Conservation (phyloP, 2,329 filamentous ascomycete genomes). For the Hortaea werneckii region DNA sequence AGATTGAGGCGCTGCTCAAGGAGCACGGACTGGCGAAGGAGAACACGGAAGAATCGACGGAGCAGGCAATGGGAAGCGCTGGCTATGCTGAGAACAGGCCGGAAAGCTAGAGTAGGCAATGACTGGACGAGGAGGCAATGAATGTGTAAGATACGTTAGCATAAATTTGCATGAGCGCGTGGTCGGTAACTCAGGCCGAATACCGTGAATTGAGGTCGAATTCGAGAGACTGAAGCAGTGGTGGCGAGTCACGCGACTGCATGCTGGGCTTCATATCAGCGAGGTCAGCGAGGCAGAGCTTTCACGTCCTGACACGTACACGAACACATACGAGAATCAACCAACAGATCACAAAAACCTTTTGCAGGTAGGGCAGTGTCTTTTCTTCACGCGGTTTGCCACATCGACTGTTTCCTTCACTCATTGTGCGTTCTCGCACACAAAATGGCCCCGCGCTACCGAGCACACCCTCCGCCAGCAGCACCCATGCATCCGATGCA, state of each 20-base stretch:
- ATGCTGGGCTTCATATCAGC: no score
- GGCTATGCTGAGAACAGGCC: conserved; percentile 2
- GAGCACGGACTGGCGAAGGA: conserved; percentile 91
- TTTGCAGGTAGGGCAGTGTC: no score
- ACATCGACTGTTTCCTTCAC: no score
- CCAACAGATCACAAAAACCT: no score
- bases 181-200: neutral
- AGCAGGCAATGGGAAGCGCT: conserved; percentile 3
- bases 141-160: conserved; percentile 5
- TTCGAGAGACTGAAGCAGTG: neutral
- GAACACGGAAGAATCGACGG: conserved; percentile 32
- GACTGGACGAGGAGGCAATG: neutral
- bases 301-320: no score
- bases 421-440: no score
- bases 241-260: no score
- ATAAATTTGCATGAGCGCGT: conserved; percentile 6
- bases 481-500: conserved; percentile 1
- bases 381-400: no score
- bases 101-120: neutral
- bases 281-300: no score
- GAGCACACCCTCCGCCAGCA: neutral
- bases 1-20: conserved; percentile 88
- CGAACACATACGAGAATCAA: no score
- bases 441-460: no score
- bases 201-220: neutral